A percentile compares a stretch with the other conserved stretches of the same genome.
Evolutionary conservation across 306 rosid species (phyloP).

Genomic region (Vicia faba): DNA sequence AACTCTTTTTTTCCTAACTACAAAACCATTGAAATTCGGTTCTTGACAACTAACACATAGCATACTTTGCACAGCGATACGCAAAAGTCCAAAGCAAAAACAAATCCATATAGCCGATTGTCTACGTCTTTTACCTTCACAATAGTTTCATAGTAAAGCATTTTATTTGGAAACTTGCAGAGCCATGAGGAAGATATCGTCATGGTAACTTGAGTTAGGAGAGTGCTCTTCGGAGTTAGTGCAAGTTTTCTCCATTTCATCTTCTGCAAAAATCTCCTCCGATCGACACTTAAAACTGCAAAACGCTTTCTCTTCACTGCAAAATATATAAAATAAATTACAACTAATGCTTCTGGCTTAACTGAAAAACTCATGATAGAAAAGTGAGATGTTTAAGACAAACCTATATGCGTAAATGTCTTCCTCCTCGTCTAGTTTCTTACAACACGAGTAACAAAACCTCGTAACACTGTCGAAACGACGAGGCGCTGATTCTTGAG

Average conservation of each 20-base stretch:
- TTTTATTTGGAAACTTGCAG: conserved; percentile 47
- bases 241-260: conserved; percentile 47
- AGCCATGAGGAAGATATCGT: conserved; percentile 58
- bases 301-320: conserved; percentile 68
- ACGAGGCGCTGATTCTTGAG: conserved; percentile 38
- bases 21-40: conserved; percentile 41
- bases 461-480: conserved; percentile 38
- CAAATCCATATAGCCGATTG: conserved; percentile 48
- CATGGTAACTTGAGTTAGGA: conserved; percentile 62
- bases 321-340: conserved; percentile 30
- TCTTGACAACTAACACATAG: conserved; percentile 39
- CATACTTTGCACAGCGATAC: conserved; percentile 41
- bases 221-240: conserved; percentile 51
- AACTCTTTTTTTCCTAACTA: conserved; percentile 30
- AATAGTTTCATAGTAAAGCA: conserved; percentile 32
- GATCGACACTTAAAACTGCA: conserved; percentile 63
- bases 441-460: conserved; percentile 59
- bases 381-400: conserved; percentile 30
- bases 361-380: conserved; percentile 4
- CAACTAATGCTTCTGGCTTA: conserved; percentile 15
- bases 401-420: conserved; percentile 59
- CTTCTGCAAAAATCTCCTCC: conserved; percentile 50
- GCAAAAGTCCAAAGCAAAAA: conserved; percentile 58
- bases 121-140: conserved; percentile 28
- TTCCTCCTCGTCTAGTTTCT: conserved; percentile 55